Evolutionary conservation across 2,329 filamentous ascomycete species (phyloP).

Genomic region (Aureobasidium sp.): DNA sequence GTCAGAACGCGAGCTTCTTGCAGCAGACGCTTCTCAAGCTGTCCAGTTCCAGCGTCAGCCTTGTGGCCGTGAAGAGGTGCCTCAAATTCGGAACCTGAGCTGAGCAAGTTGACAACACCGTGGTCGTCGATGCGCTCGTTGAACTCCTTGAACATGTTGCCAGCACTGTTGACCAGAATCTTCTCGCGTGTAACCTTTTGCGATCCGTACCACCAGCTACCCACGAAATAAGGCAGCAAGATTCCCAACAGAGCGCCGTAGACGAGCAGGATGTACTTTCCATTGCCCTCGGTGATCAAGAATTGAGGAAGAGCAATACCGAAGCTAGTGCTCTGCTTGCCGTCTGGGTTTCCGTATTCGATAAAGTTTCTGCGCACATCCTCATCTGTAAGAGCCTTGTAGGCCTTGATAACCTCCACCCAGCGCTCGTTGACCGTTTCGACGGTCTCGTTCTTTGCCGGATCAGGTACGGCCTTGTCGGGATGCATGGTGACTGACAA

Average conservation of each 20-base stretch:
- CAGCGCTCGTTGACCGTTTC: slow-evolving; percentile 81
- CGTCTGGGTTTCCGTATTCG: slow-evolving; percentile 91
- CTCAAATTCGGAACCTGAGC: slow-evolving; percentile 78
- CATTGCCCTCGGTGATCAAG: slow-evolving; percentile 86
- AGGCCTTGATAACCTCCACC: slow-evolving; percentile 94
- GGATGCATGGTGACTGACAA: slow-evolving; percentile 84
- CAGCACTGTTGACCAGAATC: slow-evolving; percentile 85
- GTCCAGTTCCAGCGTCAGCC: slow-evolving; percentile 71
- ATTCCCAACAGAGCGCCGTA: slow-evolving; percentile 86
- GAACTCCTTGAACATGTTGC: slow-evolving; percentile 90
- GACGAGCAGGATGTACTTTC: slow-evolving; percentile 87
- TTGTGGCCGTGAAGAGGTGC: slow-evolving; percentile 68
- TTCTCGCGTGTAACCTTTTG: slow-evolving; percentile 90
- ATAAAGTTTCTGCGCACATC: slow-evolving; percentile 96
- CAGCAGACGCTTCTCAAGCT: slow-evolving; percentile 75
- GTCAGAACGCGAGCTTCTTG: slow-evolving; percentile 56
- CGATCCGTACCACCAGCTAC: slow-evolving; percentile 98
- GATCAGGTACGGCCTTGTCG: slow-evolving; percentile 81
- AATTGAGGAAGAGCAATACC: slow-evolving; percentile 92
- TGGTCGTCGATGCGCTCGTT: slow-evolving; percentile 74
- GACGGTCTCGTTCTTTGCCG: slow-evolving; percentile 78
- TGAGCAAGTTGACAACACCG: slow-evolving; percentile 72
- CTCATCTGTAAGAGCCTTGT: slow-evolving; percentile 95
- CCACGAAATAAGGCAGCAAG: slow-evolving; percentile 83
- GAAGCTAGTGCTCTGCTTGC: slow-evolving; percentile 97